Evolutionary conservation across 495 filamentous ascomycete genomes (phyloP), one percentile per base, ranked within the genome.

Genomic region (Trichocladium uniseriatum): DNA sequence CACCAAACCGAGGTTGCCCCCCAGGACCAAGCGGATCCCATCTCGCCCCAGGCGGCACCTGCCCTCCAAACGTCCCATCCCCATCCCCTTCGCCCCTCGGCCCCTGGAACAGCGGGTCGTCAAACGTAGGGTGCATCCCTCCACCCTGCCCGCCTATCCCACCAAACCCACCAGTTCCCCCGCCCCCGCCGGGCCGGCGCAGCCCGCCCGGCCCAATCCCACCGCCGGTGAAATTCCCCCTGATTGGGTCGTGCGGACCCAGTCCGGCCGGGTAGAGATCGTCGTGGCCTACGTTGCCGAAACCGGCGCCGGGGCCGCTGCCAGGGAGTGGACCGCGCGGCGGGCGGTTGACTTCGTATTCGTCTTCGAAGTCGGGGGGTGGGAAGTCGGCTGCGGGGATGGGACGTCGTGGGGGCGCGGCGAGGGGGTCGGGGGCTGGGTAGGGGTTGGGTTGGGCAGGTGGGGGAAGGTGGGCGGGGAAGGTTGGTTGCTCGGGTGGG

Each of bases 51-150:
- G 78, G 80, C 16, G 82, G 79, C 24, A 71, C 71, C 54, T 75
- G 73, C 13, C 73, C 71, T 53, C 79, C 69, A 54, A 73, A 79
- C 6, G 59, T 66, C 13, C 22, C 43, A 29, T 48, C 49, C 13
- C 36, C 50, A 0, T 40, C 45, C 0, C 72, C 21, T 69, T 69
- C 27, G 63, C 66, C 9, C 73, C 74, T 15, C 69, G 72, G 61
- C 0, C 86, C 87, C 31, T 76, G 78, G 63, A 96, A 96, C 57
- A 96, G 64, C 22, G 87, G 89, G 64, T 97, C 92, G 59, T 96
- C 88, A 57, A 94, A 90, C 0, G 88, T 94, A 0, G 92, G 92
- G 67, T 96, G 86, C 92, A 97, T 97, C 2, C 92, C 92, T 36
- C 82, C 79, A n/a, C n/a, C n/a, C n/a, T n/a, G n/a, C 5, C 76